Percentiles rank a stretch among this genome's conserved stretches.
These are phyloP conservation scores for Ceratobasidium sp. DNA, from an alignment of 1,284 basidiomycete genomes.

Conservation along the genomic window DNA sequence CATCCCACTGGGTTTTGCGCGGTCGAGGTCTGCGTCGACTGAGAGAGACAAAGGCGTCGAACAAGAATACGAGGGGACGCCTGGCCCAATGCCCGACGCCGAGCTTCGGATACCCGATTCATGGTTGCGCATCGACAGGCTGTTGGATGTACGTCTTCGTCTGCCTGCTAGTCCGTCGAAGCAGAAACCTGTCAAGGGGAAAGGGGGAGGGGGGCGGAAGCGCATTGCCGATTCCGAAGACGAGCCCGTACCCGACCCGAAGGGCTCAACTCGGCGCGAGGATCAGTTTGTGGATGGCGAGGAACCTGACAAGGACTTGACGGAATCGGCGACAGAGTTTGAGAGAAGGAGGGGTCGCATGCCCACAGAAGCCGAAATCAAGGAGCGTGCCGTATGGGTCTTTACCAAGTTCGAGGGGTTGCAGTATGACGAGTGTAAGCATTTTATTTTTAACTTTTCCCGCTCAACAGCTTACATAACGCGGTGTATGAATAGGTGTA, in stretches of 20 bases:
- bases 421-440: slow-evolving; percentile 84
- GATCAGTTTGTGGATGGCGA: slow-evolving; percentile 67
- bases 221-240: slow-evolving; percentile 44
- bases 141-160: slow-evolving; percentile 82
- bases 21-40: slow-evolving; percentile 28
- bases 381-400: slow-evolving; percentile 70
- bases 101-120: slow-evolving; percentile 74
- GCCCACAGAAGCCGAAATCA: slow-evolving; percentile 66
- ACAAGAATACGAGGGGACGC: slow-evolving; percentile 54
- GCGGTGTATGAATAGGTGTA: slow-evolving; percentile 66
- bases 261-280: slow-evolving; percentile 54
- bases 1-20: slow-evolving; percentile 27
- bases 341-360: slow-evolving; percentile 62
- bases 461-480: neutral
- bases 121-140: slow-evolving; percentile 85
- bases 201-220: slow-evolving; percentile 49
- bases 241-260: slow-evolving; percentile 48
- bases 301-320: slow-evolving; percentile 64
- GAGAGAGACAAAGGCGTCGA: slow-evolving; percentile 51
- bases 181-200: neutral
- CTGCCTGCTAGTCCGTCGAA: slow-evolving; percentile 53
- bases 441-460: slow-evolving; percentile 50
- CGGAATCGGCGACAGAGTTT: slow-evolving; percentile 72
- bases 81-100: slow-evolving; percentile 67
- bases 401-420: slow-evolving; percentile 93